Percentiles rank a stretch among this genome's conserved stretches.
These are phyloP conservation scores for Aureobasidium sp. DNA, from an alignment of 2,329 filamentous ascomycete genomes.

Conservation along the genomic window DNA sequence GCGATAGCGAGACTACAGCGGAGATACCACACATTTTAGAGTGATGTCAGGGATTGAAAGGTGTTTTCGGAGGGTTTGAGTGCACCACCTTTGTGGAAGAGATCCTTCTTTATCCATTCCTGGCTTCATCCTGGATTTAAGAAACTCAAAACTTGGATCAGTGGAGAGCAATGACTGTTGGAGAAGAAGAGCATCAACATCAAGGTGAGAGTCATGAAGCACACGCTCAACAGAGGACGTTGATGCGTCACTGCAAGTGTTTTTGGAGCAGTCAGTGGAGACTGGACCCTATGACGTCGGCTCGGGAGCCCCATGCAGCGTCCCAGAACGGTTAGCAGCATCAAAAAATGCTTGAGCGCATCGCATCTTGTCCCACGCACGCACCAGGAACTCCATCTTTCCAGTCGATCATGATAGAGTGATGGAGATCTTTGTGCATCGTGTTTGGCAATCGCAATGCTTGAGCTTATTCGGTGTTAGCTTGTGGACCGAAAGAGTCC, in stretches of 20 bases:
- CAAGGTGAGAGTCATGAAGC: background rate
- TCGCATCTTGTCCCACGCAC: background rate
- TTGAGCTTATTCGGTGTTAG: background rate
- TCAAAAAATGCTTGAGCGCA: background rate
- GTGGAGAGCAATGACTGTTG: background rate
- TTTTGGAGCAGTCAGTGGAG: slow-evolving; percentile 37
- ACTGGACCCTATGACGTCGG: slow-evolving; percentile 24
- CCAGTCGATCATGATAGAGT: background rate
- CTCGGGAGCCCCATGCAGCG: background rate
- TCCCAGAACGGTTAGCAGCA: background rate
- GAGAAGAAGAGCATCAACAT: background rate
- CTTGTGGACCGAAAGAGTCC: background rate
- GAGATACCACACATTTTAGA: background rate
- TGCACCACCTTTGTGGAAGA: background rate
- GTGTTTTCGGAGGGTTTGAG: background rate
- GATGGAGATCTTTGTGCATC: background rate
- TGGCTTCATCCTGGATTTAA: background rate
- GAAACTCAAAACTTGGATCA: background rate
- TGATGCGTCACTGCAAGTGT: background rate
- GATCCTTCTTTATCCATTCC: background rate
- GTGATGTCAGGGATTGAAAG: background rate
- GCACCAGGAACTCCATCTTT: background rate
- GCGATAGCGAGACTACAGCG: background rate
- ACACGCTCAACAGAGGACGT: background rate
- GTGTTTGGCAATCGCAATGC: background rate